Conservation (phyloP, 495 filamentous ascomycete genomes). For the Annulohypoxylon bovei region DNA sequence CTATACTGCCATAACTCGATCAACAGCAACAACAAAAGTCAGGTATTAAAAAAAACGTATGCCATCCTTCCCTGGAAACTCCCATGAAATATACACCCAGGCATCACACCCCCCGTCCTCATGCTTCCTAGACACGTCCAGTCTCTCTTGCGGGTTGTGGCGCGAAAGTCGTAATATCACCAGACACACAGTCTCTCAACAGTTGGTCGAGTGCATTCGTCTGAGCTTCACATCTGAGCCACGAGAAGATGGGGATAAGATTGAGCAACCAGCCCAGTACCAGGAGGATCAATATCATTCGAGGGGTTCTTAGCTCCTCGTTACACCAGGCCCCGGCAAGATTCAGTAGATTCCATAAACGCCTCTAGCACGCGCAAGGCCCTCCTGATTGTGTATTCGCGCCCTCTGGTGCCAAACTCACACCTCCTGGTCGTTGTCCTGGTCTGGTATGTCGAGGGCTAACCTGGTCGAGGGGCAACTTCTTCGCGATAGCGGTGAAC, state of each 20-base stretch:
- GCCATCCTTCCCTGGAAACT: slow-evolving; percentile 48
- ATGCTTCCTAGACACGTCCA: slow-evolving; percentile 37
- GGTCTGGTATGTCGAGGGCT: slow-evolving; percentile 83
- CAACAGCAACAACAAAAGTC: slow-evolving; percentile 44
- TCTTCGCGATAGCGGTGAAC: slow-evolving; percentile 98
- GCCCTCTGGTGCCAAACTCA: slow-evolving; percentile 81
- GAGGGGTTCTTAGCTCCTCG: slow-evolving; percentile 14
- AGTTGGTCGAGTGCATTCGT: neutral
- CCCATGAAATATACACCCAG: slow-evolving; percentile 51
- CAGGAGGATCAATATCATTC: slow-evolving; percentile 24
- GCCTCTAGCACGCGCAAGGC: slow-evolving; percentile 76
- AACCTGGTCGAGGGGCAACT: slow-evolving; percentile 92
- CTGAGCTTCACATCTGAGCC: slow-evolving; percentile 17
- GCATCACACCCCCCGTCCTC: slow-evolving; percentile 41
- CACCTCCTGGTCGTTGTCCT: slow-evolving; percentile 75
- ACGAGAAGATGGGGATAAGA: slow-evolving; percentile 9
- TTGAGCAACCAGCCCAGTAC: slow-evolving; percentile 20
- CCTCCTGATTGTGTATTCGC: slow-evolving; percentile 77
- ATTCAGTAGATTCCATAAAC: slow-evolving; percentile 21
- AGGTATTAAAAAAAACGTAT: slow-evolving; percentile 50
- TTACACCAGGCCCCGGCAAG: slow-evolving; percentile 23
- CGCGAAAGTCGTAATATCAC: neutral
- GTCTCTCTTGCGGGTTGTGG: slow-evolving; percentile 22
- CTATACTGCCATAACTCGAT: slow-evolving; percentile 29
- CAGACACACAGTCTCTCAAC: slow-evolving; percentile 3